phyloP scores from a whole-genome alignment of 108 stramenopile species.

The Pseudonitzschia delicatissima region DNA sequence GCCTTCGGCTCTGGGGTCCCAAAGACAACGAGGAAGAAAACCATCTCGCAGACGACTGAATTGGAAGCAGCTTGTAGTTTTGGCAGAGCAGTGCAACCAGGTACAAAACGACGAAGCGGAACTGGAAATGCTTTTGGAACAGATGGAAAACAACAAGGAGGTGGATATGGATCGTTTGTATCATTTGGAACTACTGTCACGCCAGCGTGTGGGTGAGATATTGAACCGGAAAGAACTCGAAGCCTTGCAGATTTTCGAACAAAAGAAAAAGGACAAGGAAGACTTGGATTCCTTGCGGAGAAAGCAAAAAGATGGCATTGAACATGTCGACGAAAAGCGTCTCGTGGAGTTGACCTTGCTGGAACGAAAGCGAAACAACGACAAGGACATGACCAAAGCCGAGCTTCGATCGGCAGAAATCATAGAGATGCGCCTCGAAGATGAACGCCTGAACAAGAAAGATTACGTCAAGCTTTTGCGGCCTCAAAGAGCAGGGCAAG shows the following conservation, averaged over 20 bases:
- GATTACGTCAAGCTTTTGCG: conserved; percentile 18
- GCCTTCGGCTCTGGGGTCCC: too few species aligned
- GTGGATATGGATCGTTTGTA: conserved; percentile 22
- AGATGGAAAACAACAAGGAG: conserved; percentile 17
- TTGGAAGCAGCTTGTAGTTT: neutral
- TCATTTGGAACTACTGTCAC: conserved; percentile 25
- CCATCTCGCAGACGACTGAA: neutral
- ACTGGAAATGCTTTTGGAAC: conserved; percentile 12
- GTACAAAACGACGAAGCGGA: conserved; percentile 13
- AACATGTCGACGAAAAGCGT: neutral
- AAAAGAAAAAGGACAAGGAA: conserved; percentile 8
- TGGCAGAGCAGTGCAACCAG: neutral
- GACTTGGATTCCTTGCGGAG: neutral
- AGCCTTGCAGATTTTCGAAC: neutral
- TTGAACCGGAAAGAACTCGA: conserved; percentile 17
- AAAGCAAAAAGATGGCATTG: neutral
- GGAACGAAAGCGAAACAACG: neutral
- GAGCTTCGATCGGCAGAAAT: neutral
- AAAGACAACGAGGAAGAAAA: too few species aligned
- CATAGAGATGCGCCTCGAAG: neutral
- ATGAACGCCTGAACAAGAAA: neutral
- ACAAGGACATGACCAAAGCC: neutral
- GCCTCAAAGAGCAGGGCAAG: conserved; percentile 11
- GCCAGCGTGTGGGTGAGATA: conserved; percentile 22
- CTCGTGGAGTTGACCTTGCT: neutral